These are phyloP conservation scores for Diddensiella santjacobensis DNA, from an alignment of 805 yeast genomes.

Conservation along the genomic window DNA sequence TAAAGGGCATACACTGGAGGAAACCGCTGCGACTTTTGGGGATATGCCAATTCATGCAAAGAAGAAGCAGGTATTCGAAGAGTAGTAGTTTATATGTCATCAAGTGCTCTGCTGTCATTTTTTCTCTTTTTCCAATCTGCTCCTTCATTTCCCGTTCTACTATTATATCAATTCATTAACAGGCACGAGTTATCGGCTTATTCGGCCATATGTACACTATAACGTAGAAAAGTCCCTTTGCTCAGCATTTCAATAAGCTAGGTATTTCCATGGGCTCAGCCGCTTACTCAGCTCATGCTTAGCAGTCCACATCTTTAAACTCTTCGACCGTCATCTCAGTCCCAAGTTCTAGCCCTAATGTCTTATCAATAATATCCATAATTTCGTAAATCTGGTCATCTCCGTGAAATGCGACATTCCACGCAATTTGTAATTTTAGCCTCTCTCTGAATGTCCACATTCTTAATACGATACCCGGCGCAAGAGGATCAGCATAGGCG, in stretches of 20 bases:
- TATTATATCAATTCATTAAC: too few species aligned
- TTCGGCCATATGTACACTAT: too few species aligned
- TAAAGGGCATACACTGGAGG: slow-evolving; percentile 41
- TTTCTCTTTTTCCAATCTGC: too few species aligned
- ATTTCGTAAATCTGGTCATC: neutral
- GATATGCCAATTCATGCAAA: slow-evolving; percentile 15
- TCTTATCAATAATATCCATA: neutral
- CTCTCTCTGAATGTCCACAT: neutral
- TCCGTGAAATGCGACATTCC: neutral
- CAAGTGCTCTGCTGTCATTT: too few species aligned
- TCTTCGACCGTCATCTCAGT: neutral
- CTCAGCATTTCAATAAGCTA: too few species aligned
- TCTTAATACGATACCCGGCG: neutral
- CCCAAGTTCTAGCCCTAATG: neutral
- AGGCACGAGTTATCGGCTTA: too few species aligned
- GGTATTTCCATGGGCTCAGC: too few species aligned
- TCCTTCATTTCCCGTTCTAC: too few species aligned
- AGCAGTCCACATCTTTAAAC: too few species aligned
- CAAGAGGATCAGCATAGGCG: neutral
- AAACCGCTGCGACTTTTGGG: slow-evolving; percentile 40
- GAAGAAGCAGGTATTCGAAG: neutral
- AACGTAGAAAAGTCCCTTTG: too few species aligned
- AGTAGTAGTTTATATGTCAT: too few species aligned
- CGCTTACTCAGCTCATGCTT: too few species aligned
- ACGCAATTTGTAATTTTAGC: neutral